A percentile compares a stretch with the other conserved stretches of the same genome.
Conservation (phyloP, 768 basidiomycete species). For the Amanita polypyramis region DNA sequence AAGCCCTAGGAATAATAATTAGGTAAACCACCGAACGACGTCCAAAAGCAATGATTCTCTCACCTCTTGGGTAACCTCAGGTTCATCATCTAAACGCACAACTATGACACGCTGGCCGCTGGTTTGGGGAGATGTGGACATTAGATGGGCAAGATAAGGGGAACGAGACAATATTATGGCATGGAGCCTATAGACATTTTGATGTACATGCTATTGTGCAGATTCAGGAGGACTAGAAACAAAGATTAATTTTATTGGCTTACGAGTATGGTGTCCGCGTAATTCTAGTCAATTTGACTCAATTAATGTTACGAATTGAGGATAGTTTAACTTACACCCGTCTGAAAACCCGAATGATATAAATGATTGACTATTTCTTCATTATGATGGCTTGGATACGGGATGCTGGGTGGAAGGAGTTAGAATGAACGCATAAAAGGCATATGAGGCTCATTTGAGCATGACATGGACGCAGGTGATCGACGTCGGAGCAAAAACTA, state of each 20-base stretch:
- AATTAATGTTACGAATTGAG: slow-evolving; percentile 8
- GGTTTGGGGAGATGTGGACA: slow-evolving; percentile 69
- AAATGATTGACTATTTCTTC: slow-evolving; percentile 71
- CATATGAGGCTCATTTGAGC: not conserved
- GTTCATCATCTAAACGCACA: slow-evolving; percentile 67
- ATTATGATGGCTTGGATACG: slow-evolving; percentile 54
- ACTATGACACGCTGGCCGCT: slow-evolving; percentile 60
- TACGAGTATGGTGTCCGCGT: slow-evolving; percentile 73
- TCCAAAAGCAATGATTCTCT: slow-evolving; percentile 22
- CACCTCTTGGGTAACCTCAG: slow-evolving; percentile 80
- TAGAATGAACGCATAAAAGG: not conserved
- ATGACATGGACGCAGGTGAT: not conserved
- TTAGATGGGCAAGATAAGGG: slow-evolving; percentile 79
- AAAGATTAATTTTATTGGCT: slow-evolving; percentile 17
- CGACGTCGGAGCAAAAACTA: not conserved
- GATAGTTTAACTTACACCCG: slow-evolving; percentile 47
- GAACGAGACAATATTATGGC: slow-evolving; percentile 82
- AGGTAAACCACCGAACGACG: slow-evolving; percentile 6
- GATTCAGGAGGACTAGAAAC: slow-evolving; percentile 3
- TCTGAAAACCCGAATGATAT: slow-evolving; percentile 73
- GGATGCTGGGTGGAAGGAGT: slow-evolving; percentile 20
- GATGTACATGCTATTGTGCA: slow-evolving; percentile 52
- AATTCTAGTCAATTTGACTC: slow-evolving; percentile 41
- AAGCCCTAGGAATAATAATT: slow-evolving; percentile 41
- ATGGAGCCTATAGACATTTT: slow-evolving; percentile 69